These are phyloP conservation scores for Boletus speciosus DNA, from an alignment of 768 basidiomycete genomes.

Conservation along the genomic window DNA sequence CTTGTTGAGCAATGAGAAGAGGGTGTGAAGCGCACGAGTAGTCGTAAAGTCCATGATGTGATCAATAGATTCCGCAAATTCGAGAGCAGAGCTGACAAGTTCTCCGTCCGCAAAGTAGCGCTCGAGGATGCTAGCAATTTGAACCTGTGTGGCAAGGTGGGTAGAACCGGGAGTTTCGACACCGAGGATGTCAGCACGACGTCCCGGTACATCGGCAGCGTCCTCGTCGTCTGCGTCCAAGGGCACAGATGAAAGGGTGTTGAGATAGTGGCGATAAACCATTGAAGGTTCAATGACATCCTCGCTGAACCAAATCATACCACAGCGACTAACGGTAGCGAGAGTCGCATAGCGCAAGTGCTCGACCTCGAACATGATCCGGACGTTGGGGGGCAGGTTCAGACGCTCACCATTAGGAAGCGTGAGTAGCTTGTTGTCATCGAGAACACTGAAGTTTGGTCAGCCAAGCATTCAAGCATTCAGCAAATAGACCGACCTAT, in stretches of 20 bases:
- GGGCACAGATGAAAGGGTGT: slow-evolving; percentile 66
- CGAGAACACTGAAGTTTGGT: slow-evolving; percentile 69
- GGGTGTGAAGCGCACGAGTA: slow-evolving; percentile 88
- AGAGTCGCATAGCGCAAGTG: slow-evolving; percentile 95
- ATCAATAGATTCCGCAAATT: slow-evolving; percentile 79
- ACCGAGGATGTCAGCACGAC: slow-evolving; percentile 46
- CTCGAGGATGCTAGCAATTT: slow-evolving; percentile 70
- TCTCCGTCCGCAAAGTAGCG: slow-evolving; percentile 82
- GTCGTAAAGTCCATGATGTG: slow-evolving; percentile 99
- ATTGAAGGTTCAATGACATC: slow-evolving; percentile 88
- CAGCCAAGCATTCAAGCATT: neutral
- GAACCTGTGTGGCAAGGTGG: slow-evolving; percentile 71
- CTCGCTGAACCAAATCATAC: slow-evolving; percentile 99
- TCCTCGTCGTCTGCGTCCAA: slow-evolving; percentile 92
- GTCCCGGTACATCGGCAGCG: slow-evolving; percentile 53
- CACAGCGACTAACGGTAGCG: slow-evolving; percentile 98
- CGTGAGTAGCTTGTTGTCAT: slow-evolving; percentile 97
- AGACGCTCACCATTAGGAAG: slow-evolving; percentile 98
- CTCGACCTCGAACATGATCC: slow-evolving; percentile 99
- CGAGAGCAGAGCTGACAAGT: slow-evolving; percentile 74
- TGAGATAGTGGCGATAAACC: slow-evolving; percentile 88
- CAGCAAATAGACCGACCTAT: slow-evolving; percentile 60
- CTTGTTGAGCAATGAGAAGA: slow-evolving; percentile 97
- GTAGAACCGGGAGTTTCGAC: slow-evolving; percentile 52
- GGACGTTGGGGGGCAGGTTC: slow-evolving; percentile 92